Base-by-base conservation (phyloP, 345 rosid genomes). In the Brassica rapa region DNA sequence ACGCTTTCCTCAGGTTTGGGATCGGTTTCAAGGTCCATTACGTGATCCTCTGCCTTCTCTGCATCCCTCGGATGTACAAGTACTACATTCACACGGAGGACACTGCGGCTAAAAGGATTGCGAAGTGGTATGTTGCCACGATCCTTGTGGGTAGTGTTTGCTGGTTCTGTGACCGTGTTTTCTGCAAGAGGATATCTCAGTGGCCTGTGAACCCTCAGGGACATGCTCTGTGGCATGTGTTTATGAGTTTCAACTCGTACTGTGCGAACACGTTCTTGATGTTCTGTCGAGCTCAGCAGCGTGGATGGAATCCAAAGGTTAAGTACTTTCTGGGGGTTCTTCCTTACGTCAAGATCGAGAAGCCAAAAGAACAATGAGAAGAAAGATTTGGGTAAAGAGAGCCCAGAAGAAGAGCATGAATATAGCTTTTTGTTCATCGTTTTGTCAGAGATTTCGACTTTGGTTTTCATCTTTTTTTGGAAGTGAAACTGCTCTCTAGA, bases 201-300 rank as follows among this genome's bases (percentile, higher is more conserved):
- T 90, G 97, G 99, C 76, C 77, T 75, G 68, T 93, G 6, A 91
- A 91, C 73, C 98, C 98, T 6, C 93, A 95, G 68, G 99, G 99
- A 0, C 99, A 95, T 53, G 99, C 98, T 8, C 39, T 93, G 23
- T 93, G 99, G 98, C 99, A 95, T 60, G 81, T 87, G n/a, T 85
- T 93, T 62, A 91, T 93, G 99, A 90, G 97, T 32, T 91, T 95
- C 84, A 90, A 91, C 79, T 87, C 97, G 0, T 95, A 93, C 82
- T 90, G 81, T 29, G 98, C 98, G 19, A 95, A 95, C 85, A 91
- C 97, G 0, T 95, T 90, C 87, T 78, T 95, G 87, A 95, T 95
- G 99, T 95, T 95, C 77, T 93, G 99, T 67, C 90, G 96, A 24
- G 99, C 99, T 23, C 85, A 89, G 79, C 98, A 94, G 55, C 80